These are phyloP conservation scores for Boletus sp. DNA, from an alignment of 768 basidiomycete genomes.

Conservation along the genomic window DNA sequence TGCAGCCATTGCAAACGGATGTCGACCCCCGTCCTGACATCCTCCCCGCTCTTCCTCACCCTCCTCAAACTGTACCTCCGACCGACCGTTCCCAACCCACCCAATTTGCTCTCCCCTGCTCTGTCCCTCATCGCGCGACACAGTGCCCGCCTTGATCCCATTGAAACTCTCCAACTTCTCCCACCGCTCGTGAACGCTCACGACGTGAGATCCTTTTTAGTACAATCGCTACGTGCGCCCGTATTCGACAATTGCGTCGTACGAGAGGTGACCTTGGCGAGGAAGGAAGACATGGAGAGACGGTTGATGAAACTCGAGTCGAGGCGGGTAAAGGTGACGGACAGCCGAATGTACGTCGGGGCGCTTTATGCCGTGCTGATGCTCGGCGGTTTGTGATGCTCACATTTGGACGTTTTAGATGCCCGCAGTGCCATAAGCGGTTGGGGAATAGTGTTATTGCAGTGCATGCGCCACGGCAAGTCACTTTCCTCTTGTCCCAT, in stretches of 20 bases:
- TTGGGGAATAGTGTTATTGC: conserved; percentile 92
- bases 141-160: conserved; percentile 74
- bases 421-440: conserved; percentile 93
- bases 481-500: background rate
- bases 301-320: conserved; percentile 73
- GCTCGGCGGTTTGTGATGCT: background rate
- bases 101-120: conserved; percentile 73
- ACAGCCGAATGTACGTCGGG: conserved; percentile 80
- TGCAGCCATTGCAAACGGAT: conserved; percentile 86
- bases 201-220: conserved; percentile 75
- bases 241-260: conserved; percentile 68
- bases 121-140: conserved; percentile 86
- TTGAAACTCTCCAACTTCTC: conserved; percentile 79
- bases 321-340: conserved; percentile 83
- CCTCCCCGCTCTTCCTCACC: conserved; percentile 70
- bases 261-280: conserved; percentile 66
- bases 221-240: conserved; percentile 63
- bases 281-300: conserved; percentile 73
- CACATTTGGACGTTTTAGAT: conserved; percentile 45
- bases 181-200: conserved; percentile 87
- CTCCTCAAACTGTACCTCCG: conserved; percentile 86
- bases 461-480: conserved; percentile 83
- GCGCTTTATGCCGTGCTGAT: background rate
- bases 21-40: conserved; percentile 56
- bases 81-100: conserved; percentile 50